These are phyloP conservation scores for Globisporangium uncinulatum DNA, from an alignment of 352 stramenopile species.

Conservation along the genomic window DNA sequence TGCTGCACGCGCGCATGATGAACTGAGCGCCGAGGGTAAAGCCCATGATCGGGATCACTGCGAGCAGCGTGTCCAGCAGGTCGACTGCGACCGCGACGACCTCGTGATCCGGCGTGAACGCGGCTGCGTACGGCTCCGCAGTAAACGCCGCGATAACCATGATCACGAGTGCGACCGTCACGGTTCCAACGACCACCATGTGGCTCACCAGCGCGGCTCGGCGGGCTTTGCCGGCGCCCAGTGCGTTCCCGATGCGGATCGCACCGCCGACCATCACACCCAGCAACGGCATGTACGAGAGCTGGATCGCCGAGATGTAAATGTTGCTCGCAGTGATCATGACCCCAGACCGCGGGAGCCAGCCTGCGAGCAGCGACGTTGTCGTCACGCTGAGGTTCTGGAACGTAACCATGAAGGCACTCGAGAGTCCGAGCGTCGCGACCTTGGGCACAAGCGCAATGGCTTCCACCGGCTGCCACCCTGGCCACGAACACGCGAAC, in stretches of 20 bases:
- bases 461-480: conserved; percentile 12
- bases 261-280: conserved; percentile 22
- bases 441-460: conserved; percentile 13
- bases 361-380: conserved; percentile 18
- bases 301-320: conserved; percentile 20
- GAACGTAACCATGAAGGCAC: conserved; percentile 14
- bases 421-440: conserved; percentile 9
- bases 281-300: conserved; percentile 25
- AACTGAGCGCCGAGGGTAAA: conserved; percentile 10
- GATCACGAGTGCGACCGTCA: conserved; percentile 10
- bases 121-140: conserved; percentile 10
- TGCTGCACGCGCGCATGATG: conserved; percentile 15
- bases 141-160: conserved; percentile 16
- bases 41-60: conserved; percentile 4
- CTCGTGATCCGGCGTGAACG: conserved; percentile 13
- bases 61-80: conserved; percentile 6
- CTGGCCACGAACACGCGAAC: conserved; percentile 17
- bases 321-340: conserved; percentile 31
- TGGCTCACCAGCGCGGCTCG: conserved; percentile 17
- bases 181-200: conserved; percentile 15
- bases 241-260: conserved; percentile 32
- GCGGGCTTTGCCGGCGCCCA: conserved; percentile 20
- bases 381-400: conserved; percentile 15
- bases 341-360: conserved; percentile 23
- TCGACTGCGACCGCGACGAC: conserved; percentile 1